Base-by-base conservation (phyloP, 139 green algal genomes). In the Auxenochlorella pyrenoidosa region DNA sequence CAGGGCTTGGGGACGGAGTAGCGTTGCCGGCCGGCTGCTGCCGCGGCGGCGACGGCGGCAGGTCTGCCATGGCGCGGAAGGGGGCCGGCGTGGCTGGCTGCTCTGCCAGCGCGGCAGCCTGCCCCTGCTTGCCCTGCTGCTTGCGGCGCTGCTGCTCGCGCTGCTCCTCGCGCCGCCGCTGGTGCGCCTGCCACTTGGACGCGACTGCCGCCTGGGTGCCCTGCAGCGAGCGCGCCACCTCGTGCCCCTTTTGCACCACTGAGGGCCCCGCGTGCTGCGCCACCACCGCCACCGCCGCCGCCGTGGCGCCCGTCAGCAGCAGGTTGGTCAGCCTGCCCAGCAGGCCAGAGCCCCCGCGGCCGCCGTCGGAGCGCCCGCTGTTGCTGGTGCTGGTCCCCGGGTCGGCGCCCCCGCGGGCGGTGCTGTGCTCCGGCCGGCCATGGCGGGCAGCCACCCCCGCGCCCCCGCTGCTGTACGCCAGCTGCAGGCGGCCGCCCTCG, bases 391-490 rank as follows among this genome's bases (percentile, higher is more conserved):
- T 76, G 70, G 70, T 41, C 6, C 36, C 66, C 2, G 66, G 66
- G 28, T 44, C 54, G 28, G 19, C 36, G 24, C 59, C 59, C 59
- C 38, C 59, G 24, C 79, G 79, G 43, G 26, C 38, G 59, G 38
- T 59, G 73, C 73, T 58, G 41, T 54, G 41, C 22, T 75, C 34
- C 34, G 10, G 34, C 3, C 34, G 16, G 70, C 70, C 34, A 10
- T 10, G n/a, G 21, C 82, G 66, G 58, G 38, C 40, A 6, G 58
- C 70, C 22, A 36, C 82, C 44, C 82, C 82, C 32, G 66, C 66
- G 8, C 82, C 66, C 0, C 66, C 66, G 82, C 66, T 86, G 82
- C 43, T 68, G 82, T 86, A 79, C 1, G 82, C 43, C 66, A 86
- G 65, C 1, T 65, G 44, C 44, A 68, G 65, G 65, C 80, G 63